phyloP scores from a whole-genome alignment of 495 filamentous ascomycete genomes.

The Neurospora sp. region DNA sequence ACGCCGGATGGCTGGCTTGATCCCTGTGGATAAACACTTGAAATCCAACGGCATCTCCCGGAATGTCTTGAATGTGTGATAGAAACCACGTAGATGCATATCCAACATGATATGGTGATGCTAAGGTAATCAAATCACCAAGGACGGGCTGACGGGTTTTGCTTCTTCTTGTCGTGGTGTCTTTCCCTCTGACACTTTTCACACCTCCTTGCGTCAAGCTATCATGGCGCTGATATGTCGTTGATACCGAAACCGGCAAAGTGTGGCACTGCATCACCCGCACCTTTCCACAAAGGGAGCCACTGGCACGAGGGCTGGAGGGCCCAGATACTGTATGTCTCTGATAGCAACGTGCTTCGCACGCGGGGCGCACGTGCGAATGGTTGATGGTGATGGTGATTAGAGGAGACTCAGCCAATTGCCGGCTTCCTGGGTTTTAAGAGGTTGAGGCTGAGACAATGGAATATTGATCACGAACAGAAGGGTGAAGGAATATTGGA shows the following conservation, averaged over 20 bases:
- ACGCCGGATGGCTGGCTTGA: background rate
- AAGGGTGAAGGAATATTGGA: background rate
- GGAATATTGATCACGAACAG: background rate
- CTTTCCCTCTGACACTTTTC: background rate
- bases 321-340: background rate
- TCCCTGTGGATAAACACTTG: background rate
- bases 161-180: background rate
- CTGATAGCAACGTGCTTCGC: background rate
- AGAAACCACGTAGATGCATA: background rate
- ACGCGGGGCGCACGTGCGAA: background rate
- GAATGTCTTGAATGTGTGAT: background rate
- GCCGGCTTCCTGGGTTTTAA: background rate
- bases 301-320: background rate
- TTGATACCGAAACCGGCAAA: background rate
- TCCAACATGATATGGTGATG: background rate
- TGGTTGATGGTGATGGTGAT: background rate
- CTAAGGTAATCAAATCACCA: background rate
- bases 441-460: background rate
- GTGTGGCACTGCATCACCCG: background rate
- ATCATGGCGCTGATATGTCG: background rate
- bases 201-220: background rate
- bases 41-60: background rate
- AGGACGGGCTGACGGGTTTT: background rate
- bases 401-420: background rate
- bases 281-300: background rate